Evolutionary conservation across 345 rosid species (phyloP).

Genomic region (Geranium brycei): DNA sequence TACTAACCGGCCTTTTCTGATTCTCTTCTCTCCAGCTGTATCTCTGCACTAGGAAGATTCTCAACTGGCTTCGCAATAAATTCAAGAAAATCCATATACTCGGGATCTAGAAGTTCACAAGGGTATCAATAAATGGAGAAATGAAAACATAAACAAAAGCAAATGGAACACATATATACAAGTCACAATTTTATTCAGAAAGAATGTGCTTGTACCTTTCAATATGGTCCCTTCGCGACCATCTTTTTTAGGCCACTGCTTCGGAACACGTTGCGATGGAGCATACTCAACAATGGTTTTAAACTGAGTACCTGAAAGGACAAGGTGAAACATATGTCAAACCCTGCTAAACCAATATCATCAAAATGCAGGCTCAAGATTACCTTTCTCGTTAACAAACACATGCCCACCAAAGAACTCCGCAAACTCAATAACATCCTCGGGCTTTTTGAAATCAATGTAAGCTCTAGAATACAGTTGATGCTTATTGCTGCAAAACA

Average conservation of each 20-base stretch:
- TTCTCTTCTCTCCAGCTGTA: conserved; percentile 60
- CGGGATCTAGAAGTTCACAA: conserved; percentile 45
- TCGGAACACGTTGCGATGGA: conserved; percentile 60
- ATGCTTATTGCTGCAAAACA: conserved; percentile 46
- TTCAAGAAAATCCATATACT: conserved; percentile 68
- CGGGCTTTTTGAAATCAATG: conserved; percentile 44
- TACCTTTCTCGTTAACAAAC: conserved; percentile 76
- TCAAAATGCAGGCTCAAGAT: conserved; percentile 5
- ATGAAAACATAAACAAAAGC: conserved; percentile 10
- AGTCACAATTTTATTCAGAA: not conserved
- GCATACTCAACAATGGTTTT: conserved; percentile 63
- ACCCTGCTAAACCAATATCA: not conserved
- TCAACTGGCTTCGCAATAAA: conserved; percentile 51
- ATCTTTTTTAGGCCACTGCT: conserved; percentile 43
- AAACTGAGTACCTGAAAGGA: conserved; percentile 44
- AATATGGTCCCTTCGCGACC: conserved; percentile 60
- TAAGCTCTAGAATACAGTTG: conserved; percentile 49
- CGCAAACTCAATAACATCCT: conserved; percentile 58
- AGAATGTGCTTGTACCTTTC: conserved; percentile 28
- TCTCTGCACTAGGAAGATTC: conserved; percentile 72
- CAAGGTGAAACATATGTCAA: not conserved
- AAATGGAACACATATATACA: conserved; percentile 7
- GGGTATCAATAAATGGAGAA: conserved; percentile 11
- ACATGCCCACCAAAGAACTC: conserved; percentile 62
- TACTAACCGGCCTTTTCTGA: conserved; percentile 58